Conservation (phyloP, 257 asterid genomes). For the Linaria vulgaris region DNA sequence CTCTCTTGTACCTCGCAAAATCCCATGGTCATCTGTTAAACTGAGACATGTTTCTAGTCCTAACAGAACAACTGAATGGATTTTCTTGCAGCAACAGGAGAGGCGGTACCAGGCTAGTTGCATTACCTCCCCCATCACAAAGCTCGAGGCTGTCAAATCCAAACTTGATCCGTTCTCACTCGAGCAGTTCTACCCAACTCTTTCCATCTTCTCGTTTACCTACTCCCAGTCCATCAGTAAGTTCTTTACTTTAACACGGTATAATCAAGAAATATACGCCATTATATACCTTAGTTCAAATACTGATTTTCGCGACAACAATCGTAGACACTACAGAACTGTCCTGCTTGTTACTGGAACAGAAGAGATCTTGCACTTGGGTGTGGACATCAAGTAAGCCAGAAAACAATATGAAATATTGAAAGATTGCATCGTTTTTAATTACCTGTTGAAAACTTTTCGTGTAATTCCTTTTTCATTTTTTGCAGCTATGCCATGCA, state of each 20-base stretch:
- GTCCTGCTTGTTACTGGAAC: slow-evolving; percentile 46
- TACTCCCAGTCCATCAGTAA: slow-evolving; percentile 28
- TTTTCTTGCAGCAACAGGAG: slow-evolving; percentile 35
- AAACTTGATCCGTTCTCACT: background rate
- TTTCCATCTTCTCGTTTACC: slow-evolving; percentile 30
- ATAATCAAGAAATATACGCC: too few species aligned
- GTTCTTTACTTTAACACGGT: background rate
- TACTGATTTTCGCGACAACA: background rate
- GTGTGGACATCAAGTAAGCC: slow-evolving; percentile 55
- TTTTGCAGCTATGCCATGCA: slow-evolving; percentile 45
- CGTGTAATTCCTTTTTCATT: background rate
- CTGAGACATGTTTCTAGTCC: too few species aligned
- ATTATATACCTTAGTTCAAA: background rate
- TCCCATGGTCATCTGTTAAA: too few species aligned
- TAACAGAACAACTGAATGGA: too few species aligned
- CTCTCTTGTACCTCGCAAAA: too few species aligned
- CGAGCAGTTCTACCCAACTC: slow-evolving; percentile 29
- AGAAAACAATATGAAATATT: background rate
- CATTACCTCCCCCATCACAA: slow-evolving; percentile 48
- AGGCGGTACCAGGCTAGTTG: slow-evolving; percentile 16
- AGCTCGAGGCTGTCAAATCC: background rate
- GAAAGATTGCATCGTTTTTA: background rate
- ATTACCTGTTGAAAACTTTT: background rate
- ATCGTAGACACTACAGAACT: slow-evolving; percentile 32
- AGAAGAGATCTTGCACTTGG: slow-evolving; percentile 44